These are phyloP conservation scores for Collybia sp. DNA, from an alignment of 768 basidiomycete species.

Conservation along the genomic window DNA sequence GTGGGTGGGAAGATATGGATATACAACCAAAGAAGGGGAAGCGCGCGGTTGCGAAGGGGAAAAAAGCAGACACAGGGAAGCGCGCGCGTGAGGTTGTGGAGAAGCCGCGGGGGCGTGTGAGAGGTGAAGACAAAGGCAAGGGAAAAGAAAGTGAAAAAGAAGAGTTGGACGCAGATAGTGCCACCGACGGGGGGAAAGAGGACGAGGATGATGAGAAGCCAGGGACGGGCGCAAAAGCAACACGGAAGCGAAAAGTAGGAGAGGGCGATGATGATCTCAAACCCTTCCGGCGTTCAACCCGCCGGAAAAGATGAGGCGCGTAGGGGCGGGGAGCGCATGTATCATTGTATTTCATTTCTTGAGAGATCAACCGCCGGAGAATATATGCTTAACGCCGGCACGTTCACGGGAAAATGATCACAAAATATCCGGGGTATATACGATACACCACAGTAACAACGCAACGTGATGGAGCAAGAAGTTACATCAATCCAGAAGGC, in stretches of 20 bases:
- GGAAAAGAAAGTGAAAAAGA: conserved; percentile 10
- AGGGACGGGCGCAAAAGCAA: background rate
- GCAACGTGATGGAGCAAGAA: too few species aligned
- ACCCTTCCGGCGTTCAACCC: too few species aligned
- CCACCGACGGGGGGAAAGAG: background rate
- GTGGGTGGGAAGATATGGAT: conserved; percentile 70
- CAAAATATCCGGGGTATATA: too few species aligned
- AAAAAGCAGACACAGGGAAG: conserved; percentile 13
- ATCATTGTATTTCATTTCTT: too few species aligned
- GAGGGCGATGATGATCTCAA: background rate
- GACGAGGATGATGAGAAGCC: conserved; percentile 11
- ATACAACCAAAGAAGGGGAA: conserved; percentile 30
- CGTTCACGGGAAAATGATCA: too few species aligned
- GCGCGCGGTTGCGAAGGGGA: conserved; percentile 10
- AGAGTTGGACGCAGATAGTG: background rate
- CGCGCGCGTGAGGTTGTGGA: too few species aligned
- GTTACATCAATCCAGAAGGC: too few species aligned
- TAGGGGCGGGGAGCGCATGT: too few species aligned
- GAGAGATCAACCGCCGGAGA: too few species aligned
- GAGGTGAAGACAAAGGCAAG: conserved; percentile 10
- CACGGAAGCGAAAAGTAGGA: background rate
- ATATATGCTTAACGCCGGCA: too few species aligned
- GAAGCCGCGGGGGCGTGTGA: conserved; percentile 1
- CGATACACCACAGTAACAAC: too few species aligned
- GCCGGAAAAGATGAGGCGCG: too few species aligned